Evolutionary conservation across 805 yeast genomes (phyloP).

Genomic region (Lachancea fermentati): DNA sequence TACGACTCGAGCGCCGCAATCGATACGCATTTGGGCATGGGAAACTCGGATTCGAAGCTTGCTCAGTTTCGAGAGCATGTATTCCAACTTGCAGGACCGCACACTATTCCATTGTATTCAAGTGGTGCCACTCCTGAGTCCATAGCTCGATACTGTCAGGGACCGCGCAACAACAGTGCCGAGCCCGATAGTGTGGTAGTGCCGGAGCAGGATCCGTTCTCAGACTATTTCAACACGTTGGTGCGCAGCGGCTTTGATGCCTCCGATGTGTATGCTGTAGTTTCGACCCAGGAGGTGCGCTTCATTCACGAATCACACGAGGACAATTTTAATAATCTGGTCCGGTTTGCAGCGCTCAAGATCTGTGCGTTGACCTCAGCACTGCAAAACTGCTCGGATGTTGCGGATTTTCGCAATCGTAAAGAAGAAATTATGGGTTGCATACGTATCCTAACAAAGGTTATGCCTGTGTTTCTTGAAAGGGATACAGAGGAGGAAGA

Average conservation of each 20-base stretch:
- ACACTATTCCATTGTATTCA: constrained; percentile 13
- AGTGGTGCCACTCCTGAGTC: constrained; percentile 5
- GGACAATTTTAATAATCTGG: constrained; percentile 49
- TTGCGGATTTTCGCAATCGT: constrained; percentile 13
- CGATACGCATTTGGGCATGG: constrained; percentile 56
- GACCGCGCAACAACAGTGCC: constrained; percentile 8
- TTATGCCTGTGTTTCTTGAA: constrained; percentile 68
- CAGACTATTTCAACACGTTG: constrained; percentile 10
- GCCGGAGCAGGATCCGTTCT: constrained; percentile 8
- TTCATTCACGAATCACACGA: constrained; percentile 53
- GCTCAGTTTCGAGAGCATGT: constrained; percentile 53
- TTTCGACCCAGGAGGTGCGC: constrained; percentile 55
- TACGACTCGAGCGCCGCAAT: too few relatives aligned
- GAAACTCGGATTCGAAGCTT: constrained; percentile 63
- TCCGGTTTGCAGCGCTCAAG: constrained; percentile 38
- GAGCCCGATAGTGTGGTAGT: constrained; percentile 1
- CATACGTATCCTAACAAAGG: constrained; percentile 54
- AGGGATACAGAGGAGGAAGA: constrained; percentile 33
- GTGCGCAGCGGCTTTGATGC: constrained; percentile 36
- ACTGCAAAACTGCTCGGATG: constrained; percentile 6
- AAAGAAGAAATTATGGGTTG: constrained; percentile 48
- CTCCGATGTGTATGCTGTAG: constrained; percentile 51
- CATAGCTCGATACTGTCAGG: constrained; percentile 26
- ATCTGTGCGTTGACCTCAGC: constrained; percentile 25
- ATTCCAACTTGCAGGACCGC: constrained; percentile 48